A percentile compares a stretch with the other conserved stretches of the same genome.
These are phyloP conservation scores for Lasiodiplodia sp. DNA, from an alignment of 2,329 filamentous ascomycete genomes.

Conservation along the genomic window DNA sequence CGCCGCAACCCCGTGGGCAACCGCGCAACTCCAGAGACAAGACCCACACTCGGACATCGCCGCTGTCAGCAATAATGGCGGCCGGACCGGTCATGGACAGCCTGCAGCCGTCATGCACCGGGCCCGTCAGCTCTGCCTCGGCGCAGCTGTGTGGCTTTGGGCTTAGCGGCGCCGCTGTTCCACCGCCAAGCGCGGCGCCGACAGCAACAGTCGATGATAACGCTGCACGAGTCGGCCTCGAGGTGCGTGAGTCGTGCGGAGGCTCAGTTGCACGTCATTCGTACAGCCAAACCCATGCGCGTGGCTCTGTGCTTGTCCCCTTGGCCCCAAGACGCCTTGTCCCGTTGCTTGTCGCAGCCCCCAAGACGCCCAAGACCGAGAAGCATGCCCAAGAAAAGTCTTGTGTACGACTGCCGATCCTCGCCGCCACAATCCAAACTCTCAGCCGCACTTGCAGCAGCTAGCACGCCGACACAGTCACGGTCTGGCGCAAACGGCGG, in stretches of 20 bases:
- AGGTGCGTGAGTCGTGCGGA: constrained; percentile 5
- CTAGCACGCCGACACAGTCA: neutral
- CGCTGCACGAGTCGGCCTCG: neutral
- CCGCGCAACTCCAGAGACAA: neutral
- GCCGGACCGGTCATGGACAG: neutral
- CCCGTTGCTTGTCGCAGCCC: constrained; percentile 17
- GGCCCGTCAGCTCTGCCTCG: constrained; percentile 4
- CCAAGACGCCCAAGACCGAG: constrained; percentile 18
- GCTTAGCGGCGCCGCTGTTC: constrained; percentile 4
- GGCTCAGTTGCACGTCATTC: neutral
- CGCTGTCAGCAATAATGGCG: neutral
- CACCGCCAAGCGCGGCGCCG: constrained; percentile 14
- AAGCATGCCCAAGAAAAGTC: constrained; percentile 23
- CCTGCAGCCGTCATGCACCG: neutral
- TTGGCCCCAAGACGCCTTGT: constrained; percentile 17
- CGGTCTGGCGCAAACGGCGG: constrained; percentile 16
- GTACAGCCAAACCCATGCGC: neutral
- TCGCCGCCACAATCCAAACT: neutral
- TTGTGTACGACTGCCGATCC: constrained; percentile 3
- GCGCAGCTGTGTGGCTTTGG: constrained; percentile 18
- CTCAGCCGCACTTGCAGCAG: constrained; percentile 25
- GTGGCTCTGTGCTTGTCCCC: neutral
- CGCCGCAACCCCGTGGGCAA: constrained; percentile 15
- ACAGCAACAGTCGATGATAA: neutral
- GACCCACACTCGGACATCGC: constrained; percentile 22